Conservation (phyloP, 306 rosid species). For the Canavalia ensiformis region DNA sequence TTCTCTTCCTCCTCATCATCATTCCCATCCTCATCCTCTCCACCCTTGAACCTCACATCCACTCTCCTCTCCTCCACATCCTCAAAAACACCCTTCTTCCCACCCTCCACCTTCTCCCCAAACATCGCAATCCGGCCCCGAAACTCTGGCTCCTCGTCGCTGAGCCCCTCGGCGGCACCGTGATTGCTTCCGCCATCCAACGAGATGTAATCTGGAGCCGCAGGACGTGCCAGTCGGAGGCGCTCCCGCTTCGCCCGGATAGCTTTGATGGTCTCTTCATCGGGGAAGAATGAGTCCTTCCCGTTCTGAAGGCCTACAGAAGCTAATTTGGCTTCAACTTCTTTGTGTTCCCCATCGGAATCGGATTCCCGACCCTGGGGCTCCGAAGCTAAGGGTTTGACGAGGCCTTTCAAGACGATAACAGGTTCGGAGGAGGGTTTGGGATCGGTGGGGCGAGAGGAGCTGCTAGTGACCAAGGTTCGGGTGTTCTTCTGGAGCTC, state of each 20-base stretch:
- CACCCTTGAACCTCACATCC: constrained; percentile 56
- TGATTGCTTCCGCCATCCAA: constrained; percentile 93
- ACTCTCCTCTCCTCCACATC: constrained; percentile 68
- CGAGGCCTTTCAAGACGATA: constrained; percentile 73
- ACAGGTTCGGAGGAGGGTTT: constrained; percentile 78
- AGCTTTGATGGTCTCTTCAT: constrained; percentile 75
- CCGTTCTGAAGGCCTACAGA: constrained; percentile 64
- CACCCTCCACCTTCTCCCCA: constrained; percentile 76
- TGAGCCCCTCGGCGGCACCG: constrained; percentile 86
- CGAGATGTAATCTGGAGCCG: constrained; percentile 79
- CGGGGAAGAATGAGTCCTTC: constrained; percentile 65
- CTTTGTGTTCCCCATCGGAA: constrained; percentile 58
- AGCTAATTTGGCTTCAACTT: constrained; percentile 63
- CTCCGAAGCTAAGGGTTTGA: constrained; percentile 62
- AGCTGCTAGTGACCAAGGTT: constrained; percentile 67
- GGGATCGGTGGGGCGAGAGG: constrained; percentile 57
- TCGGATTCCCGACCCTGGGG: constrained; percentile 47
- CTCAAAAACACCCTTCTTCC: constrained; percentile 90
- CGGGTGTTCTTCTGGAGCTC: constrained; percentile 97
- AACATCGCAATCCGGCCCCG: constrained; percentile 79
- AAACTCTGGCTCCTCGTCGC: constrained; percentile 93
- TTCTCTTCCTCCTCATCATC: constrained; percentile 85
- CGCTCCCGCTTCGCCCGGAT: constrained; percentile 85
- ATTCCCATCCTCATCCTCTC: constrained; percentile 29
- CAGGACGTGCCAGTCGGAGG: constrained; percentile 72